Percentiles rank a stretch among this genome's conserved stretches.
These are phyloP conservation scores for Artemisia annua DNA, from an alignment of 129 eudicot genomes.

Conservation along the genomic window DNA sequence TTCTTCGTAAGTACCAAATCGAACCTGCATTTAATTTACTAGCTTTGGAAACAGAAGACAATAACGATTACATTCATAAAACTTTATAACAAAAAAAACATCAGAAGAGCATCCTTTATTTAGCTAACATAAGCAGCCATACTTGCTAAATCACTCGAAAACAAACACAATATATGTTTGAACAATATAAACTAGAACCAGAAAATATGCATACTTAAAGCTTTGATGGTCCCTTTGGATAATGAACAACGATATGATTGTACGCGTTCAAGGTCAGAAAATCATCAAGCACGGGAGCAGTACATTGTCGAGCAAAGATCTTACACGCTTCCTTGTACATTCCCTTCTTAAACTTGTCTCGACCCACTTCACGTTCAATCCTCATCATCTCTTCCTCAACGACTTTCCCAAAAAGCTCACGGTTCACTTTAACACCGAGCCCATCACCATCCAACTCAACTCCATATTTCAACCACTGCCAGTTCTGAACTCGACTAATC, in stretches of 20 bases:
- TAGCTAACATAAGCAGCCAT: too few species aligned
- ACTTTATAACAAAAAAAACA: too few species aligned
- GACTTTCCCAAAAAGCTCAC: constrained; percentile 69
- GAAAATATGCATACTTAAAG: constrained; percentile 32
- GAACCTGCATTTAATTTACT: too few species aligned
- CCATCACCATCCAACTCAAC: constrained; percentile 82
- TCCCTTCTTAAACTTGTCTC: constrained; percentile 66
- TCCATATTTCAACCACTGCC: constrained; percentile 90
- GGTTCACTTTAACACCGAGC: constrained; percentile 56
- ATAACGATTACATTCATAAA: too few species aligned
- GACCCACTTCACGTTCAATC: constrained; percentile 74
- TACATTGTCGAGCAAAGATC: constrained; percentile 74
- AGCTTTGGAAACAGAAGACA: too few species aligned
- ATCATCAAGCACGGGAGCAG: constrained; percentile 58
- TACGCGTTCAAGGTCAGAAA: constrained; percentile 79
- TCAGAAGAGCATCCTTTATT: too few species aligned
- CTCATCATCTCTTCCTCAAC: constrained; percentile 87
- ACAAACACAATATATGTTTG: too few species aligned
- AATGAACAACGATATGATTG: constrained; percentile 66
- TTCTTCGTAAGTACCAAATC: too few species aligned
- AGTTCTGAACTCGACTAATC: constrained; percentile 89
- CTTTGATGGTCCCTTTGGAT: constrained; percentile 65
- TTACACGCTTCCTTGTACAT: constrained; percentile 81
- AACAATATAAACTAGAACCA: too few species aligned
- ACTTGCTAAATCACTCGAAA: too few species aligned